These are phyloP conservation scores for Petasospora fabianii DNA, from an alignment of 1,139 yeast genomes.

Conservation along the genomic window DNA sequence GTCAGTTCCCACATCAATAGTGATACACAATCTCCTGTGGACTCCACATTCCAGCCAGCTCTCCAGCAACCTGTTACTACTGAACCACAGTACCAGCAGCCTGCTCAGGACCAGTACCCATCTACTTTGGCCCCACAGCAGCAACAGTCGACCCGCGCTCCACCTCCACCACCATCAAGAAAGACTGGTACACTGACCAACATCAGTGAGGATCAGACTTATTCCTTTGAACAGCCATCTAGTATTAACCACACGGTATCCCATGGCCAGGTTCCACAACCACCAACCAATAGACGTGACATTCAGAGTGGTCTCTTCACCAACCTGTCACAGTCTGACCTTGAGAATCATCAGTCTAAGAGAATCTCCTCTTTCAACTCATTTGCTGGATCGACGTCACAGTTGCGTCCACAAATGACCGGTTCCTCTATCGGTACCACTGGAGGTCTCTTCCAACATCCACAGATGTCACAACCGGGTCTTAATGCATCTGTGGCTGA, in stretches of 20 bases:
- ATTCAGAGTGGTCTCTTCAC: slow-evolving; percentile 54
- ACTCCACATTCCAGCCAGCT: slow-evolving; percentile 9
- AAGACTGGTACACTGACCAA: slow-evolving; percentile 33
- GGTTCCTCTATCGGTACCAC: slow-evolving; percentile 33
- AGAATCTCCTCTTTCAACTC: slow-evolving; percentile 26
- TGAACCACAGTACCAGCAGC: slow-evolving; percentile 3
- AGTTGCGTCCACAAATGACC: slow-evolving; percentile 35
- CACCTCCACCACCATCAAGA: slow-evolving; percentile 61
- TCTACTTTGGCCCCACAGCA: slow-evolving; percentile 7
- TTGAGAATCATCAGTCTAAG: slow-evolving; percentile 25
- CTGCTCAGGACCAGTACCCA: slow-evolving; percentile 3
- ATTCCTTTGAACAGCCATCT: slow-evolving; percentile 15
- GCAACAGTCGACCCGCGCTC: slow-evolving; percentile 21
- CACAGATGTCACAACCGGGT: slow-evolving; percentile 53
- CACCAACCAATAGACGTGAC: slow-evolving; percentile 38
- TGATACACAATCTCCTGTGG: slow-evolving; percentile 9
- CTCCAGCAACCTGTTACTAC: neutral
- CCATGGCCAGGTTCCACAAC: slow-evolving; percentile 16
- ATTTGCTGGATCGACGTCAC: slow-evolving; percentile 24
- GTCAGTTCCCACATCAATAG: slow-evolving; percentile 16
- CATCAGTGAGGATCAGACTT: slow-evolving; percentile 26
- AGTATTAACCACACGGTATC: slow-evolving; percentile 11
- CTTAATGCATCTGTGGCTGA: slow-evolving; percentile 78
- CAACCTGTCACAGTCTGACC: slow-evolving; percentile 40
- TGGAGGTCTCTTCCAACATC: slow-evolving; percentile 46